Evolutionary conservation across 345 rosid species (phyloP), one percentile per base, ranked within the genome.

Genomic region (Anastatica hierochuntica): DNA sequence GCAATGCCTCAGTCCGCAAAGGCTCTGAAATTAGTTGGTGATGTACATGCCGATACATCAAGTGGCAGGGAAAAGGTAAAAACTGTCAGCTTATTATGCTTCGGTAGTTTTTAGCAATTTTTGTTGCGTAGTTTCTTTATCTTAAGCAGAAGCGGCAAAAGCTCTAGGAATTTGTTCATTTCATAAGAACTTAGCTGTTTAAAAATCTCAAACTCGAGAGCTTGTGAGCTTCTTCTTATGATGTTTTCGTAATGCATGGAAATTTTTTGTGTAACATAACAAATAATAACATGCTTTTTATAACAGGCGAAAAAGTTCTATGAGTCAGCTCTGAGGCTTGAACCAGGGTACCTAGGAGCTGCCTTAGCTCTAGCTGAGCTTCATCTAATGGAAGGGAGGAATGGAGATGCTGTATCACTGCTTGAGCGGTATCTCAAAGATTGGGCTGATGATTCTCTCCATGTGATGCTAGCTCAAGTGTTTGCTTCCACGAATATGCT

Each of bases 1-100:
- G 90, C 95, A 43, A 92, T 88, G 95, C 98, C 99, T 69, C 99
- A 88, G 64, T 92, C 97, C 38, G 94, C 99, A 42, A 88, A 83
- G 75, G 95, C 97, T 42, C 63, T 88, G 58, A 92, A 88, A 68
- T 72, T 88, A 71, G 99, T 92, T 29, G 99, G 99, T 39, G 99
- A 92, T 76, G 99, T 85, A 48, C 95, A 92, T 64, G 90, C 95
- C 34, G 78, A 79, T 72, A 83, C 80, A 64, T 64, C 95, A 59
- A 53, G 81, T 68, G 97, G 99, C 62, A 80, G 95, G 76, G 99
- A 92, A 65, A 92, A 92, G 97, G 98, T 90, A 77, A 67, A 35
- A 38, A 10, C 40, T 20, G n/a, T n/a, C n/a, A n/a, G n/a, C n/a
- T 39, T 53, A 33, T 54, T 17, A 42, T 44, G 11, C 1, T 31